Evolutionary conservation across 768 basidiomycete species (phyloP), one percentile per base, ranked within the genome.

Genomic region (Mycena belliarum): DNA sequence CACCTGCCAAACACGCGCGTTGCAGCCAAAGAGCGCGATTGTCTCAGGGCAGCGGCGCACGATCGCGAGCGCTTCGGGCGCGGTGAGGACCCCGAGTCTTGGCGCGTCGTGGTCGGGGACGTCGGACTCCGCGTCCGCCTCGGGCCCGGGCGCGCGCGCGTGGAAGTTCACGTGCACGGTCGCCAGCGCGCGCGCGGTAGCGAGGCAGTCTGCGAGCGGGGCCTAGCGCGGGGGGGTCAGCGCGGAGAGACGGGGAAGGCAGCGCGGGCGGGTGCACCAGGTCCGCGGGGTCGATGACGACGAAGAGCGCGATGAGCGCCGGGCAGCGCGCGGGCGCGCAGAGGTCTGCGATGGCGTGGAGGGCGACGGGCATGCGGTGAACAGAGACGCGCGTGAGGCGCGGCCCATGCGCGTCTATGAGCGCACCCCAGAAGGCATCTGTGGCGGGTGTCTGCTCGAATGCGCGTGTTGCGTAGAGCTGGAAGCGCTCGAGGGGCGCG

Each of bases 1-100:
- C 56, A 89, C 90, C 78, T 88, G 81, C 85, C 87, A 90, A 1
- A 89, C 88, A 35, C 74, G 75, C 0, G 85, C 82, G 65, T 85
- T 86, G 62, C 83, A 85, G 5, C 91, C 90, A 60, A 92, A 80
- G 55, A 86, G 83, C 21, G 69, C 68, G 38, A 91, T 71, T 4
- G 76, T 80, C 10, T 81, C 65, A 32, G 77, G 75, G 66, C 87
- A 88, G 21, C 74, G 71, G 4, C 71, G 72, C 15, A 80, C 77
- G 24, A 91, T 75, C 6, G 68, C 66, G 40, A 80, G 60, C 10
- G 79, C 81, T 25, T 77, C 74, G 14, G 68, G 60, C 4, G 65
- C 62, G 7, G 60, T 65, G 3, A 80, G 65, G 14, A 77, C 63
- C 3, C n/a, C n/a, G n/a, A n/a, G n/a, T n/a, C 75, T 70, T 10